These are phyloP conservation scores for Tuber borchii DNA, from an alignment of 495 filamentous ascomycete genomes.

Conservation along the genomic window DNA sequence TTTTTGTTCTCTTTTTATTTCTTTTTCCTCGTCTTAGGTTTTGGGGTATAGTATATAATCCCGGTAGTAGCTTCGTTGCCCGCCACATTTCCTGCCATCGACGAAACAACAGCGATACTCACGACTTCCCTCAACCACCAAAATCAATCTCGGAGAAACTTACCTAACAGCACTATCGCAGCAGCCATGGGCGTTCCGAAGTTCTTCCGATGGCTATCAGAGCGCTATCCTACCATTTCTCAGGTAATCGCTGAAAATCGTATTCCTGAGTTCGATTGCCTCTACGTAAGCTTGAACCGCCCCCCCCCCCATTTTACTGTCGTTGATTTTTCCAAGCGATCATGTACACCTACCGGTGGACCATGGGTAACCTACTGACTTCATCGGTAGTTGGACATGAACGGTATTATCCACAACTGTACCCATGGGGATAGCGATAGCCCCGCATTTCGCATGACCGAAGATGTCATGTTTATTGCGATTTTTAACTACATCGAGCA, in stretches of 20 bases:
- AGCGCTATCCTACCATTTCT: slow-evolving; percentile 97
- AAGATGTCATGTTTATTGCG: slow-evolving; percentile 98
- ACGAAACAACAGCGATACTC: not conserved
- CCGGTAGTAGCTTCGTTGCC: not conserved
- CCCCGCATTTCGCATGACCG: slow-evolving; percentile 83
- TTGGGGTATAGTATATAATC: not conserved
- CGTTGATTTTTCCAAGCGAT: slow-evolving; percentile 12
- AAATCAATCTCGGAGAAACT: not conserved
- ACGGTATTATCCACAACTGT: slow-evolving; percentile 99
- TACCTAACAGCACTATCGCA: not conserved
- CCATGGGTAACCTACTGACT: not conserved
- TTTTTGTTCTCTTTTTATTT: not conserved
- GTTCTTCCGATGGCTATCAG: slow-evolving; percentile 87
- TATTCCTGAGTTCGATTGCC: slow-evolving; percentile 97
- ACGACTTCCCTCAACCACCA: not conserved
- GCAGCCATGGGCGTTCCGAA: slow-evolving; percentile 80
- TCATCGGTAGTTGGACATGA: slow-evolving; percentile 72
- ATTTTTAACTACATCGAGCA: slow-evolving; percentile 99
- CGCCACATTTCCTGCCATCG: not conserved
- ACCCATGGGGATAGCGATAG: slow-evolving; percentile 88
- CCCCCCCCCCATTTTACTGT: not conserved
- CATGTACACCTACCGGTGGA: not conserved
- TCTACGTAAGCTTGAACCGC: slow-evolving; percentile 59
- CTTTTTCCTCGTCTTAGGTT: not conserved
- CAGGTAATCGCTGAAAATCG: slow-evolving; percentile 98